These are phyloP conservation scores for Chlorokybus atmophyticus DNA, from an alignment of 139 green algal species.

Conservation along the genomic window DNA sequence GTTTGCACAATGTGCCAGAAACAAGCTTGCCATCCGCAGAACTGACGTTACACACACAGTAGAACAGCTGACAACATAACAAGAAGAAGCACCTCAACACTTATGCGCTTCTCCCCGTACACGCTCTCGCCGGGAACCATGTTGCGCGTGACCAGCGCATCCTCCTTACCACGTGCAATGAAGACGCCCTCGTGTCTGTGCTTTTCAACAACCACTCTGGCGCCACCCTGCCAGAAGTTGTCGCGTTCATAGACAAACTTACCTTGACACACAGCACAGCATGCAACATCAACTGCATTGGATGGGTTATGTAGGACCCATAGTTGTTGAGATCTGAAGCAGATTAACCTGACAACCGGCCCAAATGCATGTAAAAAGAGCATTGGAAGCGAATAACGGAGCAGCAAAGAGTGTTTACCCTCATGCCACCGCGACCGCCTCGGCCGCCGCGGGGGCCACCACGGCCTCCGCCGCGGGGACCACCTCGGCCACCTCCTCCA, in stretches of 20 bases:
- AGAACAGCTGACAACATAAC: too few relatives aligned
- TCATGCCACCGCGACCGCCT: constrained; percentile 69
- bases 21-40: too few relatives aligned
- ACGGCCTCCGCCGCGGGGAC: constrained; percentile 4
- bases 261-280: too few relatives aligned
- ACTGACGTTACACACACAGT: too few relatives aligned
- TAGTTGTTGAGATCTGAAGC: too few relatives aligned
- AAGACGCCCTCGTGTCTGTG: constrained; percentile 95
- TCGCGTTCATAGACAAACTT: neutral
- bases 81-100: constrained; percentile 50
- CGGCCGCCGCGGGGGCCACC: constrained; percentile 13
- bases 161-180: constrained; percentile 95
- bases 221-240: too few relatives aligned
- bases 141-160: constrained; percentile 91
- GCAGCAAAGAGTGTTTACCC: too few relatives aligned
- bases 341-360: too few relatives aligned
- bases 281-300: too few relatives aligned
- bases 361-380: too few relatives aligned
- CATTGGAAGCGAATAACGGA: neutral
- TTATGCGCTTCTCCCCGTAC: constrained; percentile 96
- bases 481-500: constrained; percentile 4
- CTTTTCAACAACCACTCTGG: constrained; percentile 75
- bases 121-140: constrained; percentile 88
- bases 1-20: too few relatives aligned
- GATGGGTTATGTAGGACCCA: too few relatives aligned